Conservation (phyloP, 2,329 filamentous ascomycete genomes). For the Neoscytalidium dimidiatum region DNA sequence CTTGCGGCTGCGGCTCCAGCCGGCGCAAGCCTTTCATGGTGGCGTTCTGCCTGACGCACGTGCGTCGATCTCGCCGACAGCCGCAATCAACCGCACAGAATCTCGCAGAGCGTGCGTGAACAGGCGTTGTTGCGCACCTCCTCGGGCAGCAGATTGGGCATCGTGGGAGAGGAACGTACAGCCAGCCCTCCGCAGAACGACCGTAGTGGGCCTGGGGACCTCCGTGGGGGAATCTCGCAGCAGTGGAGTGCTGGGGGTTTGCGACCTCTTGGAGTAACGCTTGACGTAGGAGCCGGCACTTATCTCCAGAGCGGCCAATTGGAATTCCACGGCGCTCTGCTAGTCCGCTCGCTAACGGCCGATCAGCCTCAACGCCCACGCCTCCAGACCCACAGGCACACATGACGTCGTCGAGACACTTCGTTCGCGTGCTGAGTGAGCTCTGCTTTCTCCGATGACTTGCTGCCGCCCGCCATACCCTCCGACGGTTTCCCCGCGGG, state of each 20-base stretch:
- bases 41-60: conserved; percentile 3
- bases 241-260: conserved; percentile 3
- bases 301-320: background rate
- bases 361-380: conserved; percentile 10
- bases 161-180: background rate
- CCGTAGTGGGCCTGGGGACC: conserved; percentile 14
- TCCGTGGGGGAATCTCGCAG: conserved; percentile 14
- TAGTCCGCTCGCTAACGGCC: background rate
- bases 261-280: background rate
- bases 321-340: background rate
- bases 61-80: background rate
- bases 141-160: background rate
- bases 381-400: background rate
- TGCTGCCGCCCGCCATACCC: background rate
- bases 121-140: background rate
- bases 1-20: conserved; percentile 10
- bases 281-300: background rate
- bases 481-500: background rate
- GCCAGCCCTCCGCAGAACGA: background rate
- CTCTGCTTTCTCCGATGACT: no score
- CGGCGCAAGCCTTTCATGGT: background rate
- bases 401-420: background rate
- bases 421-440: background rate
- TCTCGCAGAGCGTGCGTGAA: background rate
- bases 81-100: background rate